Base-by-base conservation (phyloP, 768 basidiomycete species). In the Tephrocybe sp. region DNA sequence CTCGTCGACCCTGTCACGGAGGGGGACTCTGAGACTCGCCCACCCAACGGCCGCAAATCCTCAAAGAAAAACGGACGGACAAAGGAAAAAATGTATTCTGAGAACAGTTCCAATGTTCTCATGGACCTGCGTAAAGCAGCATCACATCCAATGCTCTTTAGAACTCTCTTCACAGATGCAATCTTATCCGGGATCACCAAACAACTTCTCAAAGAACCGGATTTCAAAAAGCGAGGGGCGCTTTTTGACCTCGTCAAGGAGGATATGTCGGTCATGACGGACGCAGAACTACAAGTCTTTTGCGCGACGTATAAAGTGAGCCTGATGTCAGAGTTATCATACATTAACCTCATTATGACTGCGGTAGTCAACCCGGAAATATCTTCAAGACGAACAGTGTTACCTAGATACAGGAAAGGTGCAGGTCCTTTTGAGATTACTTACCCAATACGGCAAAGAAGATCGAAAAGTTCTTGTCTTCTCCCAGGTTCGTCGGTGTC, bases 51-150 rank as follows among this genome's bases (percentile, higher is more conserved):
- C 3, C 56, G 63, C 48, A 64, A 67, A 57, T 60, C 68, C 52
- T 47, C 59, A 6, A 72, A 74, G 62, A 83, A 81, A 64, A 75
- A 66, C 44, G 63, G 67, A 19, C 71, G 79, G 56, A 60, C 75
- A 42, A 74, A 88, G 66, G 83, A 82, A 54, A 89, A 87, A 67
- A 60, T 74, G 53, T 89, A 90, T 55, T 65, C 82, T 14, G 89
- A 90, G 69, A 92, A 91, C 60, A 89, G 88, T 55, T 81, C 89
- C 2, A 95, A 99, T 65, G 93, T 99, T 47, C 76, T 99, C 32
- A 98, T 98, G 92, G 95, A 97, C 62, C 77, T 99, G 13, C 84
- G 97, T 30, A 99, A 99, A 68, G 97, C 97, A 3, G 88, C 96
- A 2, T 87, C 85, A 26, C 97, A 99, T 71, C 96, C 97, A 2